These are phyloP conservation scores for Fusarium sp. DNA, from an alignment of 2,329 filamentous ascomycete genomes.

Conservation along the genomic window DNA sequence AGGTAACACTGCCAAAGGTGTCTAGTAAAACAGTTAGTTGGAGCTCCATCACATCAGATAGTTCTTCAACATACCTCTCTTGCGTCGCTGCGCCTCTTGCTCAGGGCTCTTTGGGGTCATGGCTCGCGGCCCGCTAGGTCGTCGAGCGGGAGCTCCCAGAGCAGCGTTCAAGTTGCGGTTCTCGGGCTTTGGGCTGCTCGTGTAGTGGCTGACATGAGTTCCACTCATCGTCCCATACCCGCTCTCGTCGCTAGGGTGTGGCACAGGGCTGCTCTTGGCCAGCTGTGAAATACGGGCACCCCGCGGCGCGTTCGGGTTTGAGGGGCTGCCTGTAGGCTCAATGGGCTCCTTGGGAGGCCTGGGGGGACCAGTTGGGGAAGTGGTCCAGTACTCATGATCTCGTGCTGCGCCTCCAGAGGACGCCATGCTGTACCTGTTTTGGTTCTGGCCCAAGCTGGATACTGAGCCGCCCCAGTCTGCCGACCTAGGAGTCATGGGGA, in stretches of 20 bases:
- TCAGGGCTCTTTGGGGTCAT: slow-evolving; percentile 68
- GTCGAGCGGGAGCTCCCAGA: slow-evolving; percentile 61
- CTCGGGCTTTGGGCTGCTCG: slow-evolving; percentile 65
- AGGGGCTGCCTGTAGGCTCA: slow-evolving; percentile 54
- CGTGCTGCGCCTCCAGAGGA: slow-evolving; percentile 47
- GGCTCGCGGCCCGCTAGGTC: slow-evolving; percentile 68
- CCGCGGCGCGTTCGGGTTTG: slow-evolving; percentile 57
- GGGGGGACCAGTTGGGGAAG: slow-evolving; percentile 60
- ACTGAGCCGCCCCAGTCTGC: slow-evolving; percentile 72
- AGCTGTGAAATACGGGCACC: slow-evolving; percentile 61
- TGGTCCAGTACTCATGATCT: slow-evolving; percentile 57
- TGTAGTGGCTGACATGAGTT: slow-evolving; percentile 61
- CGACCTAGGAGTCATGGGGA: slow-evolving; percentile 68
- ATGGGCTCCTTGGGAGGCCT: slow-evolving; percentile 73
- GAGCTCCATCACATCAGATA: not conserved
- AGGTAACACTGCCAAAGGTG: slow-evolving; percentile 49
- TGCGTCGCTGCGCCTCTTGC: slow-evolving; percentile 61
- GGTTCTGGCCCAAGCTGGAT: slow-evolving; percentile 63
- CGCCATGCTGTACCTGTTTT: slow-evolving; percentile 60
- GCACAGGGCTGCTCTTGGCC: slow-evolving; percentile 65
- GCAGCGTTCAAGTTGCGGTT: slow-evolving; percentile 67
- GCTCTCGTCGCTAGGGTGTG: slow-evolving; percentile 66
- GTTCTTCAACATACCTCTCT: slow-evolving; percentile 61
- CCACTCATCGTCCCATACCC: slow-evolving; percentile 62
- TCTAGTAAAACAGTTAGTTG: slow-evolving; percentile 43